These are phyloP conservation scores for Pichia sp. DNA, from an alignment of 1,139 yeast genomes.

Conservation along the genomic window DNA sequence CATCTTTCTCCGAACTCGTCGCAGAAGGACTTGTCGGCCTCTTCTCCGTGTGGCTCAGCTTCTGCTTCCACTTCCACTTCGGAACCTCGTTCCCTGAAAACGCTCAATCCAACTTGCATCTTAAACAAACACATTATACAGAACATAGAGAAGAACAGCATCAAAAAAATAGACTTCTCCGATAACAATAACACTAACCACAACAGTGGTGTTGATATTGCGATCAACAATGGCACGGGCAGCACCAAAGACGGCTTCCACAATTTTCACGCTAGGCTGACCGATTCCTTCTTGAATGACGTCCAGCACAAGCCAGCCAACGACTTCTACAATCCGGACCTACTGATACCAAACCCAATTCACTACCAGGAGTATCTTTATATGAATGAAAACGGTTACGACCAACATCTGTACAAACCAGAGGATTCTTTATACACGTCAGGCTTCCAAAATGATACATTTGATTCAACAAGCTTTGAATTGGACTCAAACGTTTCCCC, in stretches of 20 bases:
- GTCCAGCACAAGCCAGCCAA: neutral
- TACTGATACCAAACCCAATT: constrained; percentile 1
- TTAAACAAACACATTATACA: neutral
- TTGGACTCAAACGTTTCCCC: constrained; percentile 12
- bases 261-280: neutral
- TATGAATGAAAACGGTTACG: neutral
- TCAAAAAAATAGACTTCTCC: neutral
- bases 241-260: neutral
- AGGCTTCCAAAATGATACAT: constrained; percentile 6
- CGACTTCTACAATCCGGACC: constrained; percentile 2
- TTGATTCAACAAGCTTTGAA: constrained; percentile 14
- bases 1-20: neutral
- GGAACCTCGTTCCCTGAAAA: constrained; percentile 2
- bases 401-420: neutral
- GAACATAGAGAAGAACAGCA: neutral
- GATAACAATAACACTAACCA: neutral
- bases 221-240: neutral
- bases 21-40: neutral
- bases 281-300: neutral
- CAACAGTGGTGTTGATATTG: no score
- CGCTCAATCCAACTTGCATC: constrained; percentile 7
- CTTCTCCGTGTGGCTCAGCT: neutral
- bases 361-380: constrained; percentile 9
- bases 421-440: constrained; percentile 6
- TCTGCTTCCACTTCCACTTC: neutral